Base-by-base conservation (phyloP, 1,284 basidiomycete genomes). In the Ustilago cynodontis region DNA sequence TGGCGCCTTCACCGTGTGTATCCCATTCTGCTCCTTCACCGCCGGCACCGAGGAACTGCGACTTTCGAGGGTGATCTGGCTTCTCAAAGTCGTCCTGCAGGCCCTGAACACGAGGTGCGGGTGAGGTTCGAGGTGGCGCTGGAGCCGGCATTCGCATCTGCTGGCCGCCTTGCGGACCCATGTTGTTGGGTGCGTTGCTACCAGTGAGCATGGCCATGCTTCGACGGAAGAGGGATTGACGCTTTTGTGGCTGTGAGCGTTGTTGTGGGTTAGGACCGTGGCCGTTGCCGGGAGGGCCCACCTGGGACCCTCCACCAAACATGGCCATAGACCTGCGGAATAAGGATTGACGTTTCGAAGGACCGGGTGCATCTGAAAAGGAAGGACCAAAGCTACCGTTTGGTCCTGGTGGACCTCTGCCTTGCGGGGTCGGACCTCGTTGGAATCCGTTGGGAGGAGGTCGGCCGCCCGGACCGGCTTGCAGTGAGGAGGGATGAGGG, bases 21-120 rank as follows among this genome's bases (percentile, higher is more conserved):
- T 83, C 82, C 82, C 82, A 83, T 63, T 83, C 82, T 37, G 75
- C 74, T 29, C 82, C 82, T 45, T 67, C 65, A 20, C 77, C 77
- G 22, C 79, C 75, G 2, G 66, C 82, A 20, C 82, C 82, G 11
- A 80, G 63, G 71, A 72, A 82, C 28, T 76, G 67, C 28, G 75
- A 78, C 62, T 81, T 80, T n/a, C 81, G 72, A 4, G 71, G 64
- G 16, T 75, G 65, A 18, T 75, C 71, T 2, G 78, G 78, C 63
- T 81, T 83, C 43, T 81, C 81, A 26, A 22, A 66, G 54, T 77
- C 75, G 50, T 70, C 59, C 47, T 72, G 59, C 52, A 78, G 59
- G 20, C 78, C 81, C 28, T 77, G 64, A 9, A 80, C 74, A 28
- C 79, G 71, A 1, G 75, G 78, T 20, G 59, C 55, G 16, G 62